Evolutionary conservation across 2,329 filamentous ascomycete genomes (phyloP).

Genomic region (Arthrinium phaeospermum): DNA sequence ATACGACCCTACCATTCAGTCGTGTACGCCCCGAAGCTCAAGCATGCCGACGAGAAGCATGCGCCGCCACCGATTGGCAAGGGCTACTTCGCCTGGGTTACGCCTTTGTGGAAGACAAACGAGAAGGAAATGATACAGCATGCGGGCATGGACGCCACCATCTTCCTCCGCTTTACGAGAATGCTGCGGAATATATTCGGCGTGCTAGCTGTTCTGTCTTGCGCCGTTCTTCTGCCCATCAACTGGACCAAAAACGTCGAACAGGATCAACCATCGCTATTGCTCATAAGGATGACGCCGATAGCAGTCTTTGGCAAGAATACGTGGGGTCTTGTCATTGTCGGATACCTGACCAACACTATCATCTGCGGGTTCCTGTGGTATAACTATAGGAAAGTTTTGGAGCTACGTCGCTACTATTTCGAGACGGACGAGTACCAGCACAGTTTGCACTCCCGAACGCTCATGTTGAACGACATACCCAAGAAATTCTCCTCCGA

Average conservation of each 20-base stretch:
- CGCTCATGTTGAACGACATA: slow-evolving; percentile 74
- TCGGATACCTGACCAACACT: slow-evolving; percentile 72
- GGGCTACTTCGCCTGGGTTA: slow-evolving; percentile 86
- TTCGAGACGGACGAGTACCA: slow-evolving; percentile 90
- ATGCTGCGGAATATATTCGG: slow-evolving; percentile 95
- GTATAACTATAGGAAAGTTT: slow-evolving; percentile 83
- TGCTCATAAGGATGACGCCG: slow-evolving; percentile 67
- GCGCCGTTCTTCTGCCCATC: slow-evolving; percentile 79
- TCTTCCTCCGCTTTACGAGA: slow-evolving; percentile 85
- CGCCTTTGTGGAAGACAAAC: slow-evolving; percentile 76
- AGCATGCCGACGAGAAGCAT: slow-evolving; percentile 90
- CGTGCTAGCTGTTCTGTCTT: slow-evolving; percentile 72
- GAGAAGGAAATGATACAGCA: slow-evolving; percentile 80
- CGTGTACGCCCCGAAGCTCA: slow-evolving; percentile 93
- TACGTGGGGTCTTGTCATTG: slow-evolving; percentile 65
- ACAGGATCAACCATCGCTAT: slow-evolving; percentile 40
- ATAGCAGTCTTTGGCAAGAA: slow-evolving; percentile 56
- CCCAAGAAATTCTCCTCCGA: slow-evolving; percentile 77
- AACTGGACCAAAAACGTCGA: slow-evolving; percentile 64
- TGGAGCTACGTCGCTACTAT: slow-evolving; percentile 74
- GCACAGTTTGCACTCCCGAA: slow-evolving; percentile 79
- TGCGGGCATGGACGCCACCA: slow-evolving; percentile 86
- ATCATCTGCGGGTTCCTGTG: slow-evolving; percentile 82
- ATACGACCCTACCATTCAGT: slow-evolving; percentile 89
- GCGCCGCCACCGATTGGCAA: slow-evolving; percentile 85